A percentile compares a stretch with the other conserved stretches of the same genome.
phyloP scores from a whole-genome alignment of 2,329 filamentous ascomycete genomes.

The Periconia sp. region DNA sequence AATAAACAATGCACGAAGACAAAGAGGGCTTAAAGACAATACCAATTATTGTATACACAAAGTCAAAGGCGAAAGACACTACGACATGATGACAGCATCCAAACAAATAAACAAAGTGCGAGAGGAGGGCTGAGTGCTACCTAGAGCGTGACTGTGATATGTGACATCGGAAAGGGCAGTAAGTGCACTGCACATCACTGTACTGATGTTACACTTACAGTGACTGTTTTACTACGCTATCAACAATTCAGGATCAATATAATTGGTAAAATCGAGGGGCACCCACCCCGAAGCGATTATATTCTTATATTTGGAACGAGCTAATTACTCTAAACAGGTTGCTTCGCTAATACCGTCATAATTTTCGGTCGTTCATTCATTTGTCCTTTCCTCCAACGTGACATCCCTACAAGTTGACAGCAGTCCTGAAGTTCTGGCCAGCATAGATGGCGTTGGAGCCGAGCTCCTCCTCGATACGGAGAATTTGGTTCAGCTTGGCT shows the following conservation, averaged over 20 bases:
- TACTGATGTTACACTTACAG: neutral
- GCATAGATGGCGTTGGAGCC: conserved; percentile 89
- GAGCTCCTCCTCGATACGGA: conserved; percentile 94
- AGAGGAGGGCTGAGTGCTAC: neutral
- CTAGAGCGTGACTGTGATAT: neutral
- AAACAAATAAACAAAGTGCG: no score
- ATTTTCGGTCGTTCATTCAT: neutral
- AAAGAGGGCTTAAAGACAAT: neutral
- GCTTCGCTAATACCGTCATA: neutral
- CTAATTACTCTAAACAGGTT: conserved; percentile 4
- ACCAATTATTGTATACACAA: neutral
- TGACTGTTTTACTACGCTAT: neutral
- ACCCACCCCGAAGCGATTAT: conserved; percentile 1
- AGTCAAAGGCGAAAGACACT: neutral
- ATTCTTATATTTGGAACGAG: conserved; percentile 1
- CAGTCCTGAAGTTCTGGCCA: conserved; percentile 85
- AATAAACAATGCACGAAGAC: neutral
- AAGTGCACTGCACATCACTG: neutral
- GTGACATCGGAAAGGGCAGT: neutral
- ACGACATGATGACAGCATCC: neutral
- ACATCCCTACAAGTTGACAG: conserved; percentile 67
- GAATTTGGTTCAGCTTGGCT: conserved; percentile 99
- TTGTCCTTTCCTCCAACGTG: neutral
- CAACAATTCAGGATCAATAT: no score
- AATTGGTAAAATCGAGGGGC: neutral